These are phyloP conservation scores for Cryptosporidium xiaoi DNA, from an alignment of 169 alveolate species.

Conservation along the genomic window DNA sequence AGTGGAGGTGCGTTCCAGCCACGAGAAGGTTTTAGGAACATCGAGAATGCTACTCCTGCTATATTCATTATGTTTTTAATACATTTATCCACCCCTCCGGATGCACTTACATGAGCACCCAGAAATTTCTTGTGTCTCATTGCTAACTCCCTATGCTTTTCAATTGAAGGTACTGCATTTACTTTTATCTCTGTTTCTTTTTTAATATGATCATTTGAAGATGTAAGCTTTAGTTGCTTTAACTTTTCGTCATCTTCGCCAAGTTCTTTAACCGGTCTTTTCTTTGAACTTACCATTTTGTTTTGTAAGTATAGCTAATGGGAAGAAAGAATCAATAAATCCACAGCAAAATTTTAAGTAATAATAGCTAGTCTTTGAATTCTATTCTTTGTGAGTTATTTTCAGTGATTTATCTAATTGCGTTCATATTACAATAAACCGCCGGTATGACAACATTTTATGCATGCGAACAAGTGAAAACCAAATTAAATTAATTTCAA, in stretches of 20 bases:
- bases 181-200: slow-evolving; percentile 1
- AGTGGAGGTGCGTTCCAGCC: slow-evolving; percentile 88
- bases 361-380: too few relatives aligned
- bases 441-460: slow-evolving; percentile 3
- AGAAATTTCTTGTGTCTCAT: slow-evolving; percentile 61
- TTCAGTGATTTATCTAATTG: too few relatives aligned
- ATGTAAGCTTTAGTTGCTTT: slow-evolving; percentile 17
- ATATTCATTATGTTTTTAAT: slow-evolving; percentile 84
- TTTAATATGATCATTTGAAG: not conserved
- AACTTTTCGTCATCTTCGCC: not conserved
- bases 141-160: slow-evolving; percentile 26
- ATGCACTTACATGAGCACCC: slow-evolving; percentile 91
- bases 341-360: too few relatives aligned
- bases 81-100: slow-evolving; percentile 90
- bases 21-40: slow-evolving; percentile 89
- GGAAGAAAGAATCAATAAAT: too few relatives aligned
- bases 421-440: not conserved
- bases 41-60: slow-evolving; percentile 87
- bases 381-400: too few relatives aligned
- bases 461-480: slow-evolving; percentile 8
- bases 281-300: not conserved
- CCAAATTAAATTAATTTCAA: not conserved
- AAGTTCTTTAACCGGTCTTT: slow-evolving; percentile 27
- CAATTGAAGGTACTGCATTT: slow-evolving; percentile 10
- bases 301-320: too few relatives aligned